Base-by-base conservation (phyloP, 345 rosid genomes). In the Limnanthes douglasii region DNA sequence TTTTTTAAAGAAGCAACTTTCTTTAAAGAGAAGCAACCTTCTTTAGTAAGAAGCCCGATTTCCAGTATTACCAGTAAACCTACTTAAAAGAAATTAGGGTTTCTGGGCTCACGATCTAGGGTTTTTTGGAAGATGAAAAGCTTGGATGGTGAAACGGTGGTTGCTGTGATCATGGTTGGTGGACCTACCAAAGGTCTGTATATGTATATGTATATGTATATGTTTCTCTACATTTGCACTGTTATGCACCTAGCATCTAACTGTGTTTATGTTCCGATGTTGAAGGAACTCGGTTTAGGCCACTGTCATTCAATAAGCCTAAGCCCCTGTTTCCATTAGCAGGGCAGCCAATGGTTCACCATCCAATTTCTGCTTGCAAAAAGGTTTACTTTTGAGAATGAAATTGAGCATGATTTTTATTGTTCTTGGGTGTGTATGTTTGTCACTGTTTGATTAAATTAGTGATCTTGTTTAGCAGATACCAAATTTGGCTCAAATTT, bases 111-210 rank as follows among this genome's bases (percentile, higher is more conserved):
- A n/a, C n/a, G n/a, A n/a, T n/a, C n/a, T n/a, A n/a, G n/a, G n/a
- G n/a, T n/a, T n/a, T n/a, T 26, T 26, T 43, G 18, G 33, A 46
- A 48, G 45, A 78, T 81, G 94, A 73, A 68, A 29, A 57, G 72
- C 58, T 61, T 78, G 4, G n/a, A n/a, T n/a, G n/a, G n/a, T n/a
- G 90, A 72, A 53, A 67, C 64, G 59, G 79, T 72, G 43, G 79
- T 74, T 34, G 94, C 86, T 36, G 92, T 82, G 51, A 82, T 82
- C 57, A 69, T 82, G 86, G 94, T 82, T 14, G 94, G 94, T 35
- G 92, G 94, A 9, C 90, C 94, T 31, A 78, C 95, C 22, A 78
- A 75, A 83, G 92, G 95, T 74, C 31, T 24, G 7, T 21, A 21
- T 21, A 21, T 21, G 24, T 21, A 21, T 21, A 21, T 4, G 24